Evolutionary conservation across 2,329 filamentous ascomycete genomes (phyloP).

Genomic region (Orbilia brochopaga): DNA sequence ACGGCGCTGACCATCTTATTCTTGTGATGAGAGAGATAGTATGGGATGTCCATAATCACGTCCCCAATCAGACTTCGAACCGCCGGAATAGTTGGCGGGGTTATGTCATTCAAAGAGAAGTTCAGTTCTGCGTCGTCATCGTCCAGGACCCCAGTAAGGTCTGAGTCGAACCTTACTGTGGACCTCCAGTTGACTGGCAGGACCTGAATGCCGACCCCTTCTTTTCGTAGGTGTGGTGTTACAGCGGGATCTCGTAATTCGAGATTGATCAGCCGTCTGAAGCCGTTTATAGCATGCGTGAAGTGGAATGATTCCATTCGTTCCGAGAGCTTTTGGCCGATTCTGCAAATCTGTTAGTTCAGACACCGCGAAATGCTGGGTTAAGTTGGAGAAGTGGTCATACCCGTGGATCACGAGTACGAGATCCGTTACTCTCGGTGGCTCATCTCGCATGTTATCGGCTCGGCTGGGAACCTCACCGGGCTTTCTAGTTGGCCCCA

Average conservation of each 20-base stretch:
- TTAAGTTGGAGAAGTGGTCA: constrained; percentile 5
- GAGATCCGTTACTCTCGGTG: constrained; percentile 79
- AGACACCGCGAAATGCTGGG: background rate
- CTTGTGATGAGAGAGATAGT: constrained; percentile 96
- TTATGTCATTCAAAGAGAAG: constrained; percentile 83
- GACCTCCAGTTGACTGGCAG: constrained; percentile 94
- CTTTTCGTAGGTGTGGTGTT: constrained; percentile 74
- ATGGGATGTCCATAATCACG: constrained; percentile 97
- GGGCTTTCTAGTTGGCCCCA: constrained; percentile 55
- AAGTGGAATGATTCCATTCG: constrained; percentile 96
- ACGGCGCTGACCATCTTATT: constrained; percentile 91
- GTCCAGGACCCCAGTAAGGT: constrained; percentile 63
- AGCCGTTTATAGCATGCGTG: constrained; percentile 91
- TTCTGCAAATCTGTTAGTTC: constrained; percentile 58
- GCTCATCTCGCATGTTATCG: constrained; percentile 67
- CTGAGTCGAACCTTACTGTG: constrained; percentile 84
- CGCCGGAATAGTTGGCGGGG: constrained; percentile 84
- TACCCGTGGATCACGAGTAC: constrained; percentile 85
- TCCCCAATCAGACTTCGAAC: constrained; percentile 95
- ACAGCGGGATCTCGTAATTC: constrained; percentile 77
- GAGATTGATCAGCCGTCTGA: constrained; percentile 82
- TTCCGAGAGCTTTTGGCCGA: constrained; percentile 94
- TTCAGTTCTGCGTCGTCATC: constrained; percentile 67
- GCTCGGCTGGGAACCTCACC: constrained; percentile 59
- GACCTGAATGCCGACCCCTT: constrained; percentile 84